Evolutionary conservation across 148 eudicot genomes (phyloP).

Genomic region (Persicaria maculosa): DNA sequence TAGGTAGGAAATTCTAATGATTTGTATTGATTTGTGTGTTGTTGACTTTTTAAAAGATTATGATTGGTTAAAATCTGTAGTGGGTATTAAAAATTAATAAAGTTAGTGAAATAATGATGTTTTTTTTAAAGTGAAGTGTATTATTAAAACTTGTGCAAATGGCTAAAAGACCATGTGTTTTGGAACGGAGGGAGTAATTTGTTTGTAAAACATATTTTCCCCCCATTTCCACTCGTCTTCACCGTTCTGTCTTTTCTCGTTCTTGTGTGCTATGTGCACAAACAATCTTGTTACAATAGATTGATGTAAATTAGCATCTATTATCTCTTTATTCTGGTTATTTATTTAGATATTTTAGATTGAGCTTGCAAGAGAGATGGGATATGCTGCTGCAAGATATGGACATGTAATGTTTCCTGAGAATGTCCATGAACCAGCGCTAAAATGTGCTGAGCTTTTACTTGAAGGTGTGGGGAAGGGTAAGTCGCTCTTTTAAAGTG

Average conservation of each 20-base stretch:
- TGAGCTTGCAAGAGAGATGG: slow-evolving; percentile 96
- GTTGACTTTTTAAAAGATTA: too few species aligned
- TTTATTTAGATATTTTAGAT: slow-evolving; percentile 85
- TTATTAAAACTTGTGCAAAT: too few species aligned
- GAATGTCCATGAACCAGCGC: slow-evolving; percentile 92
- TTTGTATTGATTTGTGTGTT: too few species aligned
- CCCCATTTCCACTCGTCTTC: not conserved
- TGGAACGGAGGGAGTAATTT: too few species aligned
- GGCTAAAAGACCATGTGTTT: too few species aligned
- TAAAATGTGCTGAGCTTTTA: slow-evolving; percentile 82
- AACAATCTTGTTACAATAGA: not conserved
- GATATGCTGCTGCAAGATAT: slow-evolving; percentile 95
- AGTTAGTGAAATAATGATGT: too few species aligned
- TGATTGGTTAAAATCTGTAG: too few species aligned
- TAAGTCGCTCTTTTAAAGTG: slow-evolving; percentile 20
- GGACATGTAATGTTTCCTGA: slow-evolving; percentile 99
- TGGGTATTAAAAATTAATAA: too few species aligned
- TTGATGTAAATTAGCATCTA: not conserved
- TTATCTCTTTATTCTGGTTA: slow-evolving; percentile 25
- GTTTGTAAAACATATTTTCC: not conserved
- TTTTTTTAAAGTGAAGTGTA: too few species aligned
- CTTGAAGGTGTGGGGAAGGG: slow-evolving; percentile 99
- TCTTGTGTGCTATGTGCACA: not conserved
- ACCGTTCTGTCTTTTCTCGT: not conserved
- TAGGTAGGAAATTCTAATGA: too few species aligned